Conservation (phyloP, 1,284 basidiomycete genomes). For the Wallemia mellicola region DNA sequence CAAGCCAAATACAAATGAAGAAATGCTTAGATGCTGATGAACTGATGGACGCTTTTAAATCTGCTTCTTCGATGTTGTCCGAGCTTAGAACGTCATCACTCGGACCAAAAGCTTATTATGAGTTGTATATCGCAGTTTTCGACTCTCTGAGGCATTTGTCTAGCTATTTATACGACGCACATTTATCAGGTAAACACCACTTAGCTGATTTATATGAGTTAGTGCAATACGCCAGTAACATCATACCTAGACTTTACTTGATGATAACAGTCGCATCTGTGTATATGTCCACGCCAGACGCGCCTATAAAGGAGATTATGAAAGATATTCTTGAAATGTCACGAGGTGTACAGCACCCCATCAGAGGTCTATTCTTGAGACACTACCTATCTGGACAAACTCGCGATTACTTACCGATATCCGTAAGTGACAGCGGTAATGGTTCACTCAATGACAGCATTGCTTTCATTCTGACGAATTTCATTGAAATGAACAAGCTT, state of each 20-base stretch:
- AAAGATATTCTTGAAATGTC: slow-evolving; percentile 99
- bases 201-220: slow-evolving; percentile 88
- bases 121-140: slow-evolving; percentile 91
- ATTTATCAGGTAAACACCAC: slow-evolving; percentile 59
- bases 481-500: slow-evolving; percentile 96
- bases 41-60: slow-evolving; percentile 89
- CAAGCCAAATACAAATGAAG: slow-evolving; percentile 78
- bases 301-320: slow-evolving; percentile 91
- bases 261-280: slow-evolving; percentile 96
- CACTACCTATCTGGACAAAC: slow-evolving; percentile 90
- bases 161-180: slow-evolving; percentile 78
- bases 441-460: slow-evolving; percentile 81
- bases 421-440: slow-evolving; percentile 37
- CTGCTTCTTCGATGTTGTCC: slow-evolving; percentile 75
- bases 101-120: slow-evolving; percentile 60
- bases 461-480: slow-evolving; percentile 77
- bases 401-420: slow-evolving; percentile 68
- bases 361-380: slow-evolving; percentile 63
- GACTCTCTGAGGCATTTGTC: slow-evolving; percentile 74
- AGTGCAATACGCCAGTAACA: slow-evolving; percentile 79
- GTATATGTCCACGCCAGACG: slow-evolving; percentile 84
- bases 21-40: slow-evolving; percentile 74
- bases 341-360: slow-evolving; percentile 70
- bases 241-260: slow-evolving; percentile 73
- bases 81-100: slow-evolving; percentile 71